Conservation (phyloP, 2,329 filamentous ascomycete species). For the Cadophora sp. region DNA sequence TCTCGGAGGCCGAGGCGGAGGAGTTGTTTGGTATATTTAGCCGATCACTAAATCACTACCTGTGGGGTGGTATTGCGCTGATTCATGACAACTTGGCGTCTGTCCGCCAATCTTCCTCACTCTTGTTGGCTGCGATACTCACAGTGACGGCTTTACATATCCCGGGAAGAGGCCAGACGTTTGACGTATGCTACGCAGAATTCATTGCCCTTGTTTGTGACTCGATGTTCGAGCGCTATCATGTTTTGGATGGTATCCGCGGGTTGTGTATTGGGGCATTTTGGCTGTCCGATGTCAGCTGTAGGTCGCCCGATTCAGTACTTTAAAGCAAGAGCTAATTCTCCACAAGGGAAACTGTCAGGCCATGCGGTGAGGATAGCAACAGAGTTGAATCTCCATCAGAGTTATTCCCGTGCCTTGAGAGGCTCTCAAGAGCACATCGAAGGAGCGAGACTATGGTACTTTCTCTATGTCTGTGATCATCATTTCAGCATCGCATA, state of each 20-base stretch:
- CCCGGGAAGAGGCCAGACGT: conserved; percentile 57
- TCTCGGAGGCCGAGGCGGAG: conserved; percentile 54
- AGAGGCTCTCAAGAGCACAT: conserved; percentile 55
- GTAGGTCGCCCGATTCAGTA: conserved; percentile 24
- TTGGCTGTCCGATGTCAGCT: conserved; percentile 62
- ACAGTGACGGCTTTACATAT: conserved; percentile 66
- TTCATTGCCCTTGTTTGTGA: conserved; percentile 62
- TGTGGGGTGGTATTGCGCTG: conserved; percentile 59
- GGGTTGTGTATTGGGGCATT: conserved; percentile 68
- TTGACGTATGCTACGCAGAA: conserved; percentile 62
- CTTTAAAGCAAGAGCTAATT: conserved; percentile 35
- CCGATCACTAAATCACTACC: conserved; percentile 55
- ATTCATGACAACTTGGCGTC: conserved; percentile 56
- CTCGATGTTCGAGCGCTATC: conserved; percentile 63
- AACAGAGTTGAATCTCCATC: conserved; percentile 62
- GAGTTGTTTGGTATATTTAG: conserved; percentile 56
- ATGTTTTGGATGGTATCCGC: conserved; percentile 63
- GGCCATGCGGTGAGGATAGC: conserved; percentile 64
- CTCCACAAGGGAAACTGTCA: conserved; percentile 59
- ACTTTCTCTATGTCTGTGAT: conserved; percentile 68
- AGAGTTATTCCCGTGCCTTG: conserved; percentile 57
- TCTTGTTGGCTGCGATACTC: conserved; percentile 62
- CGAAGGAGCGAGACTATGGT: conserved; percentile 66
- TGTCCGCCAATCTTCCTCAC: conserved; percentile 60
- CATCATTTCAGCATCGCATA: conserved; percentile 72